Evolutionary conservation across 2,329 filamentous ascomycete species (phyloP).

Genomic region (Chrysoporthe austroafricana): DNA sequence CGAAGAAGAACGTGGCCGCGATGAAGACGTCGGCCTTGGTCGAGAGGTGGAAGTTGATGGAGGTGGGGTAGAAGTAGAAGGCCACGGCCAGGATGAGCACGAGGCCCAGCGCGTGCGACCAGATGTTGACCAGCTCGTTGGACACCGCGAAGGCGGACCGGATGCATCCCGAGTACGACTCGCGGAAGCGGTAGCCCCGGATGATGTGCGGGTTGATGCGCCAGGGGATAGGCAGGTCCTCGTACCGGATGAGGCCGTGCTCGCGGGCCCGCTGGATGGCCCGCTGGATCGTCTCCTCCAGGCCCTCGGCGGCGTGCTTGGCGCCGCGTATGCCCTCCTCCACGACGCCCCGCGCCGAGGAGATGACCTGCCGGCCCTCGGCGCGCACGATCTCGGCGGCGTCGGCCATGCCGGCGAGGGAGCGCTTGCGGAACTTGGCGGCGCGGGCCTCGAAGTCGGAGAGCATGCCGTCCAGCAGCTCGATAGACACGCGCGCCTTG

Average conservation of each 20-base stretch:
- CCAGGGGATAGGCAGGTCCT: constrained; percentile 91
- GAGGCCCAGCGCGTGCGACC: constrained; percentile 92
- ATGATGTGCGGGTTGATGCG: constrained; percentile 92
- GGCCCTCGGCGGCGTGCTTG: constrained; percentile 76
- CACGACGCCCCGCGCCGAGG: constrained; percentile 74
- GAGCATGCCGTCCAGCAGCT: constrained; percentile 83
- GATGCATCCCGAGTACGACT: constrained; percentile 88
- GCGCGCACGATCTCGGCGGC: constrained; percentile 75
- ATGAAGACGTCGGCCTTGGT: constrained; percentile 89
- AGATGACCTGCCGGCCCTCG: constrained; percentile 76
- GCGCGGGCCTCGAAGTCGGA: constrained; percentile 83
- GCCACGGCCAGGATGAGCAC: constrained; percentile 84
- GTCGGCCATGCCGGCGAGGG: constrained; percentile 64
- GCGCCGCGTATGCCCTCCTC: constrained; percentile 83
- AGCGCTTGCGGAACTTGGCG: constrained; percentile 77
- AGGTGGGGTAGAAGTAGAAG: constrained; percentile 94
- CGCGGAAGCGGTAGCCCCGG: constrained; percentile 89
- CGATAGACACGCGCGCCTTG: constrained; percentile 86
- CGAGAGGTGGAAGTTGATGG: constrained; percentile 82
- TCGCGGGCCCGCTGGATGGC: constrained; percentile 77
- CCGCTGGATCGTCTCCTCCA: constrained; percentile 83
- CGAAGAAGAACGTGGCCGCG: constrained; percentile 93
- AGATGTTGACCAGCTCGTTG: constrained; percentile 97
- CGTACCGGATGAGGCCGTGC: constrained; percentile 82
- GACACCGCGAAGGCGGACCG: constrained; percentile 81